Evolutionary conservation across 805 yeast species (phyloP).

Genomic region (Lachancea meyersii): DNA sequence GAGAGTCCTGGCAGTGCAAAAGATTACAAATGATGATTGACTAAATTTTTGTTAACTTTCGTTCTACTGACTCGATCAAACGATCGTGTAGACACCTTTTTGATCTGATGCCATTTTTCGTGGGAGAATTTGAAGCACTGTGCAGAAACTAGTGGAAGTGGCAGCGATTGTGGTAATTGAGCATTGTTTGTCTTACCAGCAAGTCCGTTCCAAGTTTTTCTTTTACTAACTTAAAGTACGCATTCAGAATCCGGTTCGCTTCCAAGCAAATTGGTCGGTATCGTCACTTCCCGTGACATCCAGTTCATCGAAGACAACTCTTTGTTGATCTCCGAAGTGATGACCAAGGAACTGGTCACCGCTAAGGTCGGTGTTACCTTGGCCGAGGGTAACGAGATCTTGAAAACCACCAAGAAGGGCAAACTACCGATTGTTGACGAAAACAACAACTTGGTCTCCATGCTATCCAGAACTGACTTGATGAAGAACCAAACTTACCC

Average conservation of each 20-base stretch:
- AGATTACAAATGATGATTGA: slow-evolving; percentile 46
- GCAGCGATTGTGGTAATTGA: not conserved
- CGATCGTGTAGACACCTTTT: slow-evolving; percentile 86
- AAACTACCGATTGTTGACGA: slow-evolving; percentile 89
- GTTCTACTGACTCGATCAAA: slow-evolving; percentile 98
- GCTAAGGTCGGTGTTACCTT: slow-evolving; percentile 78
- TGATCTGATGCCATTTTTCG: slow-evolving; percentile 36
- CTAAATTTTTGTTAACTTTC: slow-evolving; percentile 72
- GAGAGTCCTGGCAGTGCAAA: no score
- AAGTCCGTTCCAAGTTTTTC: no score
- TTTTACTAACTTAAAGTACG: slow-evolving; percentile 21
- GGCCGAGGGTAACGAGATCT: slow-evolving; percentile 80
- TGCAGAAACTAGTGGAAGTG: not conserved
- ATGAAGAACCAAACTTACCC: slow-evolving; percentile 94
- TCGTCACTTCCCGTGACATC: slow-evolving; percentile 92
- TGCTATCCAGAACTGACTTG: slow-evolving; percentile 92
- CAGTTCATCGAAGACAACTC: slow-evolving; percentile 81
- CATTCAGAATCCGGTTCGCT: slow-evolving; percentile 74
- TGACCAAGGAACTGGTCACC: slow-evolving; percentile 85
- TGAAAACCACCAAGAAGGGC: slow-evolving; percentile 93
- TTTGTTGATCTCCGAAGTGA: slow-evolving; percentile 63
- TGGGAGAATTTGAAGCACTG: not conserved
- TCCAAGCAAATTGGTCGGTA: slow-evolving; percentile 89
- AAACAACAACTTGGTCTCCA: slow-evolving; percentile 69
- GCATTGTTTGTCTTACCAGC: no score